Conservation (phyloP, 2,329 filamentous ascomycete species). For the Arthrobotrys entomopaga region DNA sequence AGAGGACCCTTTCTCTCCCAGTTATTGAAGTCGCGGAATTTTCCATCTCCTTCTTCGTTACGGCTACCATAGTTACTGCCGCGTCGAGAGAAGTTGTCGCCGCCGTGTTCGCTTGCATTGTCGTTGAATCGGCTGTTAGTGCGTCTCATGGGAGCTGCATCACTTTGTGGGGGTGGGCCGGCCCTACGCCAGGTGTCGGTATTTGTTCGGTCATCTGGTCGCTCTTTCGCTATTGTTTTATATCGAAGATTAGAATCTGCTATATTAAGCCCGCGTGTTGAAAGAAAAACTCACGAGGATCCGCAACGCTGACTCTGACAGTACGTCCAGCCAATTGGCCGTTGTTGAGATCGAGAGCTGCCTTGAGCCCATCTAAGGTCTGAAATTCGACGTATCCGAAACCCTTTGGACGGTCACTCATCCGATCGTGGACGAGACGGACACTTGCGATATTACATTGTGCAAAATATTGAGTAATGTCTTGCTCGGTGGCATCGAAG, state of each 20-base stretch:
- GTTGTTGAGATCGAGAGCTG: constrained; percentile 85
- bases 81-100: constrained; percentile 73
- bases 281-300: constrained; percentile 81
- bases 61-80: constrained; percentile 70
- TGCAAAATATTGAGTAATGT: constrained; percentile 85
- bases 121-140: constrained; percentile 66
- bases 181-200: constrained; percentile 87
- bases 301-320: constrained; percentile 93
- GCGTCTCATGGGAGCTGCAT: constrained; percentile 62
- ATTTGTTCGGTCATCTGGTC: constrained; percentile 82
- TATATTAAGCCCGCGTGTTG: constrained; percentile 3
- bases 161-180: constrained; percentile 77
- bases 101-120: constrained; percentile 65
- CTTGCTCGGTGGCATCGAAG: constrained; percentile 86
- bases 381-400: constrained; percentile 98
- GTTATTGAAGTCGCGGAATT: constrained; percentile 81
- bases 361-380: constrained; percentile 86
- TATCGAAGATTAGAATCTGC: background rate
- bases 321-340: constrained; percentile 85
- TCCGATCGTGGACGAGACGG: constrained; percentile 94
- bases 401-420: constrained; percentile 92
- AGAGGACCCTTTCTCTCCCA: constrained; percentile 97
- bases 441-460: constrained; percentile 88
- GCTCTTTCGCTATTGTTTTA: constrained; percentile 77
- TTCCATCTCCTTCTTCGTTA: constrained; percentile 75